Percentiles rank a stretch among this genome's conserved stretches.
Evolutionary conservation across 345 rosid species (phyloP).

Genomic region (Psidium guajava): DNA sequence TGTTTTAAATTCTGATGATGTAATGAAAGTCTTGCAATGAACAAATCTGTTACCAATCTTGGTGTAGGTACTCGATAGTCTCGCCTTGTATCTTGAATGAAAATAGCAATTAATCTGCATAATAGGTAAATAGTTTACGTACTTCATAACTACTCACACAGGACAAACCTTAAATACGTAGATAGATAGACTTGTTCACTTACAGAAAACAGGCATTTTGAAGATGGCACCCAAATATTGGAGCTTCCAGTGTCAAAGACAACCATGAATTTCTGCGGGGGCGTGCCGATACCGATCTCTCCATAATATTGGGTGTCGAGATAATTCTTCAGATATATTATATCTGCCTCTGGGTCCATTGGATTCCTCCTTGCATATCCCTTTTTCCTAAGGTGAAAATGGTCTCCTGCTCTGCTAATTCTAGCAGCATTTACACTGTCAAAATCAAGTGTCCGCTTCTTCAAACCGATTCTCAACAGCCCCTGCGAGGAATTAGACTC

Average conservation of each 20-base stretch:
- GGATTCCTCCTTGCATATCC: background rate
- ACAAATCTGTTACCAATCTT: constrained; percentile 31
- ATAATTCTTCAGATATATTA: constrained; percentile 43
- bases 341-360: constrained; percentile 2
- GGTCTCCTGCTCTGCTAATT: constrained; percentile 3
- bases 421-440: constrained; percentile 20
- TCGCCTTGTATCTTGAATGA: constrained; percentile 41
- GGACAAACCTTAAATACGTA: background rate
- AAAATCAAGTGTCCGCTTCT: constrained; percentile 25
- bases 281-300: constrained; percentile 53
- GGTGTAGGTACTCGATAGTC: constrained; percentile 36
- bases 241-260: constrained; percentile 55
- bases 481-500: constrained; percentile 12
- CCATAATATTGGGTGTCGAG: constrained; percentile 51
- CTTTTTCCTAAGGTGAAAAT: background rate
- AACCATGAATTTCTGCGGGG: constrained; percentile 43
- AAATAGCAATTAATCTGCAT: constrained; percentile 49
- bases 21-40: background rate
- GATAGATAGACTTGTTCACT: constrained; percentile 1
- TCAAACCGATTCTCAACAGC: constrained; percentile 29
- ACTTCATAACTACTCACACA: background rate
- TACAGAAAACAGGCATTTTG: constrained; percentile 48
- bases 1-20: background rate
- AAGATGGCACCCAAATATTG: constrained; percentile 62
- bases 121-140: background rate